Base-by-base conservation (phyloP, 2,329 filamentous ascomycete species). In the Xylariaceae sp. region DNA sequence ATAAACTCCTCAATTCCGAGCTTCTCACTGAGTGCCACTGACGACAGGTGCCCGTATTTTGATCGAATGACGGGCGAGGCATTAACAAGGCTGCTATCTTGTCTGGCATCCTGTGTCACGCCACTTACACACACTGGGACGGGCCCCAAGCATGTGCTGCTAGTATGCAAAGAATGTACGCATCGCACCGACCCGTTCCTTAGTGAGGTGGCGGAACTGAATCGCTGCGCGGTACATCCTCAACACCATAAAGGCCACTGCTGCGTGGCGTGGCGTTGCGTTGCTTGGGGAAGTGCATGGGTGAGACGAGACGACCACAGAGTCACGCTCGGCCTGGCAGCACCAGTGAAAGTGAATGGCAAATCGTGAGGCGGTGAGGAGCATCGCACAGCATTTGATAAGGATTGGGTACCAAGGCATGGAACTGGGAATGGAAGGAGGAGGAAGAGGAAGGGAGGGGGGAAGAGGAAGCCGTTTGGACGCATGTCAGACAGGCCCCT, bases 171-270 rank as follows among this genome's bases (percentile, higher is more conserved):
- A 51, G 54, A 55, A 62, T 56, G 50, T 35, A 50, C 62, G 60
- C 62, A 62, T 57, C 62, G 62, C 60, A 62, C 60, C 62, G 60
- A 62, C 44, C 60, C 62, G 60, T 56, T 53, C 57, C 60, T 51
- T 18, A 57, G 30, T 30, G 17, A 56, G 49, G 57, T 50, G 35
- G 56, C 39, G 56, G 37, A 50, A 63, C 55, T 48, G 51, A 35
- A 52, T 53, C 30, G 23, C 37, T 47, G 18, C 17, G 50, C 59
- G 39, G 42, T 42, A 48, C 53, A 55, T 56, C 59, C 48, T 55
- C 52, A 13, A 51, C 30, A 13, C 49, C 34, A 56, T 18, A 35
- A 30, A 49, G 45, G 42, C 52, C 15, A 42, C 49, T 23, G 52
- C 35, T 30, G 54, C 53, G 23, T 39, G 49, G 49, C 37, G 57